A percentile compares a stretch with the other conserved stretches of the same genome.
These are phyloP conservation scores for Leccinum truebloodii DNA, from an alignment of 768 basidiomycete genomes.

Conservation along the genomic window DNA sequence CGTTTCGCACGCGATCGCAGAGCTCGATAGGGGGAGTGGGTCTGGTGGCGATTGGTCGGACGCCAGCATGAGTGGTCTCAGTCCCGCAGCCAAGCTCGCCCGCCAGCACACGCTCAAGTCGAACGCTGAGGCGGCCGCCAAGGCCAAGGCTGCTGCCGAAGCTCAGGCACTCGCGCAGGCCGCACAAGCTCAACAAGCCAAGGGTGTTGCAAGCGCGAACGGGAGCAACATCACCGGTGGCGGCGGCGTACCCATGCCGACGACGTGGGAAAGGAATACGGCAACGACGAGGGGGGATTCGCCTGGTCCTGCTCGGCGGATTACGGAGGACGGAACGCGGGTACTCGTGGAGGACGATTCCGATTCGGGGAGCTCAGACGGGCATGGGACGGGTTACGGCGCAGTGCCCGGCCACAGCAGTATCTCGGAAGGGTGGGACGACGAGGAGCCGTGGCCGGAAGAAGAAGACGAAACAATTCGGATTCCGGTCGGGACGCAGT, in stretches of 20 bases:
- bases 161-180: slow-evolving; percentile 24
- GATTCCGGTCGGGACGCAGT: slow-evolving; percentile 13
- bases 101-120: slow-evolving; percentile 90
- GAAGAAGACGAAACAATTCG: slow-evolving; percentile 78
- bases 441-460: slow-evolving; percentile 77
- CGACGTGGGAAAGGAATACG: slow-evolving; percentile 85
- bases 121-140: slow-evolving; percentile 55
- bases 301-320: slow-evolving; percentile 44
- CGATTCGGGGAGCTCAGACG: slow-evolving; percentile 56
- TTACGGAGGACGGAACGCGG: slow-evolving; percentile 67
- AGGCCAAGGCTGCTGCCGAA: slow-evolving; percentile 37
- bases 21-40: slow-evolving; percentile 63
- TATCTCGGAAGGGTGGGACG: slow-evolving; percentile 71
- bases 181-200: slow-evolving; percentile 27
- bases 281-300: slow-evolving; percentile 51
- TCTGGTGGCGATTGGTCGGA: slow-evolving; percentile 55
- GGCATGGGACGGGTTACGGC: slow-evolving; percentile 40
- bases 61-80: slow-evolving; percentile 67
- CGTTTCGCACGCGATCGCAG: slow-evolving; percentile 81
- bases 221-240: slow-evolving; percentile 21
- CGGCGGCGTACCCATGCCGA: slow-evolving; percentile 43
- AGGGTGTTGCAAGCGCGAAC: slow-evolving; percentile 22
- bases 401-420: slow-evolving; percentile 37
- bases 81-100: slow-evolving; percentile 88
- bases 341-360: slow-evolving; percentile 74